phyloP scores from a whole-genome alignment of 2,329 filamentous ascomycete species.

The Fusarium praegraminearum region DNA sequence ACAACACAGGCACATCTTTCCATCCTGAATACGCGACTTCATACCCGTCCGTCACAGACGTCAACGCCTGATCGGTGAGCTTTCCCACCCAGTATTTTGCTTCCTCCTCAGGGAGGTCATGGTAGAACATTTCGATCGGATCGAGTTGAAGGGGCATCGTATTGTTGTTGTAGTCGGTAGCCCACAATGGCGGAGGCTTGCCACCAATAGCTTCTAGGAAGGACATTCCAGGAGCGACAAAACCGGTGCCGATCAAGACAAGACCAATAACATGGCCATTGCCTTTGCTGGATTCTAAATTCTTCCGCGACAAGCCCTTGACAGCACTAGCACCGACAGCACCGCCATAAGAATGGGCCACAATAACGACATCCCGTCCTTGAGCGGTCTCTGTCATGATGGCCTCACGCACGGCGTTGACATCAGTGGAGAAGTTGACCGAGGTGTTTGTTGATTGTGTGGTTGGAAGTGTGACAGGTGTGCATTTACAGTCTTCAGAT shows the following conservation, averaged over 20 bases:
- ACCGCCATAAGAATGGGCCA: slow-evolving; percentile 64
- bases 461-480: slow-evolving; percentile 56
- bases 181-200: slow-evolving; percentile 58
- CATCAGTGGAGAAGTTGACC: slow-evolving; percentile 57
- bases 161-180: slow-evolving; percentile 55
- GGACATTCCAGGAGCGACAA: slow-evolving; percentile 51
- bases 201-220: slow-evolving; percentile 59
- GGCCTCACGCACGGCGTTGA: slow-evolving; percentile 54
- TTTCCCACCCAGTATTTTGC: slow-evolving; percentile 56
- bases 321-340: slow-evolving; percentile 60
- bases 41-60: slow-evolving; percentile 59
- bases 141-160: slow-evolving; percentile 55
- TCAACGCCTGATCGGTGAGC: slow-evolving; percentile 57
- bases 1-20: slow-evolving; percentile 62
- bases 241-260: slow-evolving; percentile 60
- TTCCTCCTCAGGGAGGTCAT: slow-evolving; percentile 61
- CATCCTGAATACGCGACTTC: slow-evolving; percentile 61
- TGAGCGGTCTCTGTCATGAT: slow-evolving; percentile 53
- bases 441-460: slow-evolving; percentile 48
- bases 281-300: neutral
- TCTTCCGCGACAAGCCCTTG: slow-evolving; percentile 54
- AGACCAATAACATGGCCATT: slow-evolving; percentile 59
- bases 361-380: slow-evolving; percentile 59
- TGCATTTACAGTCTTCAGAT: slow-evolving; percentile 50
- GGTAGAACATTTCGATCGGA: slow-evolving; percentile 60